Evolutionary conservation across 2,329 filamentous ascomycete species (phyloP).

Genomic region (Colletotrichum acutatum): DNA sequence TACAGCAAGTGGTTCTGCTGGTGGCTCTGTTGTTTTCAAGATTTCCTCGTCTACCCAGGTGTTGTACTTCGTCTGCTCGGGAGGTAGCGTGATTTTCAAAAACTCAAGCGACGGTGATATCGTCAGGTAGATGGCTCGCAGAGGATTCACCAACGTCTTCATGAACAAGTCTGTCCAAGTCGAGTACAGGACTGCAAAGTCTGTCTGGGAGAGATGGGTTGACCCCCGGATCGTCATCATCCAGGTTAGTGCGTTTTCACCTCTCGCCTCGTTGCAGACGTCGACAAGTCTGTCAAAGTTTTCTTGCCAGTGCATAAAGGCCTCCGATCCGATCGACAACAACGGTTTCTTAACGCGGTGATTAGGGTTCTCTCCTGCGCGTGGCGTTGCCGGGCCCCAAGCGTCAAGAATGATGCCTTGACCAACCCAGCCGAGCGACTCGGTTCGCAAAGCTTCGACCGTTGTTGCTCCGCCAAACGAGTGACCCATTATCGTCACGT

Average conservation of each 20-base stretch:
- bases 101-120: conserved; percentile 73
- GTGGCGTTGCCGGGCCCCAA: conserved; percentile 66
- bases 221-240: conserved; percentile 67
- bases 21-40: conserved; percentile 50
- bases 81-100: conserved; percentile 62
- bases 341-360: conserved; percentile 63
- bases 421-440: conserved; percentile 64
- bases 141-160: conserved; percentile 72
- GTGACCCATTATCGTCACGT: conserved; percentile 72
- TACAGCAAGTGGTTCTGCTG: conserved; percentile 47
- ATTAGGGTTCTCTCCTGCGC: conserved; percentile 52
- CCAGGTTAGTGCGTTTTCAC: conserved; percentile 58
- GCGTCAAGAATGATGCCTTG: conserved; percentile 75
- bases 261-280: conserved; percentile 66
- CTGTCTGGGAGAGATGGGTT: conserved; percentile 73
- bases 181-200: conserved; percentile 74
- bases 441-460: conserved; percentile 67
- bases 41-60: conserved; percentile 65
- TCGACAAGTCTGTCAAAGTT: conserved; percentile 69
- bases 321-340: conserved; percentile 73
- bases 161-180: conserved; percentile 66
- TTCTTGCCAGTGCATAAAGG: conserved; percentile 76
- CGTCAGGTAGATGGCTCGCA: conserved; percentile 71
- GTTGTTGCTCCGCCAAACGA: conserved; percentile 75
- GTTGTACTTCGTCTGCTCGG: conserved; percentile 57